Conservation (phyloP, 2,329 filamentous ascomycete species). For the Bipolaris bicolor region DNA sequence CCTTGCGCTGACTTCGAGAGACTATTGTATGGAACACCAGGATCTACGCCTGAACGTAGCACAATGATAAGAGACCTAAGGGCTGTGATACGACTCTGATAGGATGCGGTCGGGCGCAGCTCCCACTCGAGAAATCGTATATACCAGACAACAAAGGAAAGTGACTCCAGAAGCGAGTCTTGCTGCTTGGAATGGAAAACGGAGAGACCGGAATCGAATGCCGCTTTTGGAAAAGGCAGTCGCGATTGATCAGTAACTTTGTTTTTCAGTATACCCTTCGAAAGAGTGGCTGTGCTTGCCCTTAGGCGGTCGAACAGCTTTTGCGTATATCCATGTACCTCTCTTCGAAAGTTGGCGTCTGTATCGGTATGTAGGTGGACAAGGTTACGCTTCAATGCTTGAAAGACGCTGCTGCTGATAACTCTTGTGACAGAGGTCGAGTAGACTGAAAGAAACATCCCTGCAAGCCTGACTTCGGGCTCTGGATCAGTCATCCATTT, state of each 20-base stretch:
- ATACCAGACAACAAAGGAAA: slow-evolving; percentile 76
- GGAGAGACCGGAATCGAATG: not conserved
- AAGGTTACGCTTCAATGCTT: slow-evolving; percentile 69
- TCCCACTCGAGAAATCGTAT: slow-evolving; percentile 73
- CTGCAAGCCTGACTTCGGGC: slow-evolving; percentile 71
- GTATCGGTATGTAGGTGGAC: slow-evolving; percentile 79
- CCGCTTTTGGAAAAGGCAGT: slow-evolving; percentile 26
- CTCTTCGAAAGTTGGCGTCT: slow-evolving; percentile 84
- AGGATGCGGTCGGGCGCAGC: slow-evolving; percentile 80
- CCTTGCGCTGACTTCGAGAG: slow-evolving; percentile 58
- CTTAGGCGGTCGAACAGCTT: slow-evolving; percentile 75
- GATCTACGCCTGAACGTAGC: slow-evolving; percentile 71
- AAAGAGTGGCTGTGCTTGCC: slow-evolving; percentile 43
- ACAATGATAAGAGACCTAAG: slow-evolving; percentile 73
- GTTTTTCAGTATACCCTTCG: slow-evolving; percentile 25
- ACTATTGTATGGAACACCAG: slow-evolving; percentile 46
- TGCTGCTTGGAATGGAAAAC: not conserved
- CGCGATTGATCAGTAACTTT: slow-evolving; percentile 9
- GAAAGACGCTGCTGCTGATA: slow-evolving; percentile 67
- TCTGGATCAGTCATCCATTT: slow-evolving; percentile 47
- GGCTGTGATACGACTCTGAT: slow-evolving; percentile 85
- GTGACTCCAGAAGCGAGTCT: slow-evolving; percentile 56
- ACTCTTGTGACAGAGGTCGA: slow-evolving; percentile 77
- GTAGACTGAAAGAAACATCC: slow-evolving; percentile 78
- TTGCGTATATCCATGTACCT: slow-evolving; percentile 75